Base-by-base conservation (phyloP, 306 rosid genomes). In the Nissolia schottii region DNA sequence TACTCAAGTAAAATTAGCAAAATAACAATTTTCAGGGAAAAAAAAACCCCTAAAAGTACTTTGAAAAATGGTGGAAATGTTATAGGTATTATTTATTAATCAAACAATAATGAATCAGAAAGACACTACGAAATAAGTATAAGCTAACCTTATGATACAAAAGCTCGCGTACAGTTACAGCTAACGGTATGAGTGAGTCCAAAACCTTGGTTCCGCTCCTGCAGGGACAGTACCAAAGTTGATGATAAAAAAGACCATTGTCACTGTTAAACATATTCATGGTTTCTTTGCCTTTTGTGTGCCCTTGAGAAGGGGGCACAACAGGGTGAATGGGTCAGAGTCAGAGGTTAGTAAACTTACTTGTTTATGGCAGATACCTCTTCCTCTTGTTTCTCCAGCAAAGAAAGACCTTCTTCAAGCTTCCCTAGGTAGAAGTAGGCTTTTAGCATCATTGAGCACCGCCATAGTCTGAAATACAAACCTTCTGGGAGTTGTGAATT, bases 331-430 rank as follows among this genome's bases (percentile, higher is more conserved):
- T 20, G 54, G 14, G 22, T 46, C 67, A 76, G 20, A 34, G 22
- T 46, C 67, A 76, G 20, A 34, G 56, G 24, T 67, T 71, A 11
- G 24, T 60, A 58, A 48, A 74, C 63, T 77, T 89, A 94, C 96
- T 81, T 82, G 76, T 75, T 76, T 43, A 80, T 68, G 60, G 75
- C 3, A 64, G 90, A 86, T 64, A 85, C 60, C 67, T 71, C 81
- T 73, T 83, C 87, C 78, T 79, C 87, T 79, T 87, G 87, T 75
- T 82, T 85, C 82, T 87, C 97, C 70, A 94, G 71, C 31, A 70
- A 84, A 68, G 93, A 82, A 82, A 94, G 86, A 55, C 99, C 96
- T 57, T 94, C 91, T 65, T 94, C 97, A 73, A 94, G 88, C 82
- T 82, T 94, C 81, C 99, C 99, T 31, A 85, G 76, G 78, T 85